A percentile compares a stretch with the other conserved stretches of the same genome.
Evolutionary conservation across 1,284 basidiomycete genomes (phyloP).

Genomic region (Marasmius oreades): DNA sequence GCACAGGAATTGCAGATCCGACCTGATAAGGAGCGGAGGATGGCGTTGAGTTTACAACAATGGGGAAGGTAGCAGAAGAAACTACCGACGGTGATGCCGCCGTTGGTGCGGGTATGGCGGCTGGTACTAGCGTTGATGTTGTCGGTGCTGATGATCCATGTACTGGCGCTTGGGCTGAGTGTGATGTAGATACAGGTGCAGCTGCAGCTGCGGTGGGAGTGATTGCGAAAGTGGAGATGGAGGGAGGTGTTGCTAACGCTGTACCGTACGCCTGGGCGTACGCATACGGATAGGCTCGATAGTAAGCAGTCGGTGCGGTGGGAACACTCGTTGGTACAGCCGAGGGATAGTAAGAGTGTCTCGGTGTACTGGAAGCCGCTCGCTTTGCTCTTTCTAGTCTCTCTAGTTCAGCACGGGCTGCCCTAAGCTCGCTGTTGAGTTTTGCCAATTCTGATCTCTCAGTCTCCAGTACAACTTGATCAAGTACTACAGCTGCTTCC

Average conservation of each 20-base stretch:
- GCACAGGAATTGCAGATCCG: constrained; percentile 18
- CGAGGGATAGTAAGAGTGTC: constrained; percentile 12
- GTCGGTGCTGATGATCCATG: background rate
- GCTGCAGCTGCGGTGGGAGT: constrained; percentile 1
- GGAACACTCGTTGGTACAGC: constrained; percentile 3
- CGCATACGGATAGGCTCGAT: constrained; percentile 36
- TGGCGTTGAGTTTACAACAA: background rate
- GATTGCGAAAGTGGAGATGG: background rate
- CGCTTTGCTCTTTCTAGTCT: constrained; percentile 64
- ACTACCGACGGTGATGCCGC: background rate
- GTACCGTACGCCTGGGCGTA: constrained; percentile 29
- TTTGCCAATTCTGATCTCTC: constrained; percentile 59
- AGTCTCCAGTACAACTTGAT: constrained; percentile 57
- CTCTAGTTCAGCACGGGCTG: constrained; percentile 61
- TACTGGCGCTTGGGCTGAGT: background rate
- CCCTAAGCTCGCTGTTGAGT: constrained; percentile 56
- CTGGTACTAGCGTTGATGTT: background rate
- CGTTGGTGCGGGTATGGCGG: background rate
- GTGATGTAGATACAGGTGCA: background rate
- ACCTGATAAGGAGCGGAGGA: background rate
- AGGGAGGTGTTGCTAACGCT: constrained; percentile 4
- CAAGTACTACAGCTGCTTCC: constrained; percentile 58
- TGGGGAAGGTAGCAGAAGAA: background rate
- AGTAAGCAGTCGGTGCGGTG: constrained; percentile 19
- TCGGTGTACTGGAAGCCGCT: constrained; percentile 25